These are phyloP conservation scores for Lactifluus subvellereus DNA, from an alignment of 768 basidiomycete genomes.

Conservation along the genomic window DNA sequence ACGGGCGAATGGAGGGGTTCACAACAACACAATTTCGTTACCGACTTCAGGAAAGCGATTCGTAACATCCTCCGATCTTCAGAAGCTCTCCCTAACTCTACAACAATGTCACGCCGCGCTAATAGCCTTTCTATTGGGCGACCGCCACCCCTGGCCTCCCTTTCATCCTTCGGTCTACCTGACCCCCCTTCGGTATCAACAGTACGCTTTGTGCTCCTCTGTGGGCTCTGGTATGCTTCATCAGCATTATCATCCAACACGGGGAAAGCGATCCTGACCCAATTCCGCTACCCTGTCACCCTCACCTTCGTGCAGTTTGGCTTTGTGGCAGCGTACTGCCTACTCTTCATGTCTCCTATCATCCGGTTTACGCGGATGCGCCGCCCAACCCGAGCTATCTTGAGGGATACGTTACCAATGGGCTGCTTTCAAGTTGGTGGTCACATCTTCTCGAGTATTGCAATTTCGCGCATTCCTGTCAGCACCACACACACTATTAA, in stretches of 20 bases:
- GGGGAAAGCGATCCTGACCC: constrained; percentile 89
- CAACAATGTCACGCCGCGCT: constrained; percentile 7
- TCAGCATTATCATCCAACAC: constrained; percentile 96
- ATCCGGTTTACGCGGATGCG: constrained; percentile 65
- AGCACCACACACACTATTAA: constrained; percentile 99
- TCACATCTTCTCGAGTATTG: constrained; percentile 96
- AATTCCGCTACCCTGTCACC: constrained; percentile 92
- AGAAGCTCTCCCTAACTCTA: constrained; percentile 8
- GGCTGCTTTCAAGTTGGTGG: constrained; percentile 96
- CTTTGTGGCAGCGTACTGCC: constrained; percentile 84
- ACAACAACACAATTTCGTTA: background rate
- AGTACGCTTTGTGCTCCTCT: constrained; percentile 67
- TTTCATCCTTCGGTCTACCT: constrained; percentile 2
- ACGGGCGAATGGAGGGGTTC: constrained; percentile 4
- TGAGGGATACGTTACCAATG: constrained; percentile 86
- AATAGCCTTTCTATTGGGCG: background rate
- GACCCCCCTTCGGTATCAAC: constrained; percentile 31
- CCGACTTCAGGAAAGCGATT: constrained; percentile 9
- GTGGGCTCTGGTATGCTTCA: constrained; percentile 86
- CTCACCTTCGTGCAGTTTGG: constrained; percentile 97
- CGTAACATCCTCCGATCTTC: constrained; percentile 14
- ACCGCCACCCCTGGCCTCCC: background rate
- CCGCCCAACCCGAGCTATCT: constrained; percentile 62
- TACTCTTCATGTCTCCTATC: constrained; percentile 73
- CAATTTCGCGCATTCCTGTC: constrained; percentile 92